These are phyloP conservation scores for Annona cherimola DNA, from an alignment of 164 flowering plant genomes.

Conservation along the genomic window DNA sequence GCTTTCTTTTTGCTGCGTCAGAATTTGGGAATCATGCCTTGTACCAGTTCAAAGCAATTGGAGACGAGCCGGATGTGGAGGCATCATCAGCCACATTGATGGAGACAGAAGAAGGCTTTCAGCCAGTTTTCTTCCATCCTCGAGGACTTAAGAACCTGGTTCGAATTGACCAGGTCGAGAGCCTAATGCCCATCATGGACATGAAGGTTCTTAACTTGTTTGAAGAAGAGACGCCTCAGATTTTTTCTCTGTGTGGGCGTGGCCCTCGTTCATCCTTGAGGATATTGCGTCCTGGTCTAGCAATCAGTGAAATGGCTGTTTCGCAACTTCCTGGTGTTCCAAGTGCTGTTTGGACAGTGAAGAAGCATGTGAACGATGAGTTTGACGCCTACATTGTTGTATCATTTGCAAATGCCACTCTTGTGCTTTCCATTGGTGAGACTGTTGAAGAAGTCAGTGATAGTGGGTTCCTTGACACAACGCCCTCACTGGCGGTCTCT, in stretches of 20 bases:
- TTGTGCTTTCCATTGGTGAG: conserved; percentile 98
- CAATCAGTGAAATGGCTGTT: conserved; percentile 97
- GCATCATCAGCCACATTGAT: conserved; percentile 79
- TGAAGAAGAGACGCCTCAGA: conserved; percentile 97
- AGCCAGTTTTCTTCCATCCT: conserved; percentile 97
- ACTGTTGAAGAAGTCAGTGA: conserved; percentile 98
- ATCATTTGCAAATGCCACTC: conserved; percentile 94
- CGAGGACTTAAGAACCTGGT: conserved; percentile 85
- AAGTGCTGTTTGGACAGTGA: conserved; percentile 98
- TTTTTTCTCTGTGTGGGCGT: conserved; percentile 88
- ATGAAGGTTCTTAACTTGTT: conserved; percentile 88
- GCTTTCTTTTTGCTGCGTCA: conserved; percentile 92
- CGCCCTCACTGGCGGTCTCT: conserved; percentile 94
- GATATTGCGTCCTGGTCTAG: conserved; percentile 88
- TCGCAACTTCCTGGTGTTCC: conserved; percentile 97
- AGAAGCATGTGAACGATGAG: conserved; percentile 86
- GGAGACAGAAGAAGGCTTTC: conserved; percentile 97
- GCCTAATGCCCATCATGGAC: conserved; percentile 97
- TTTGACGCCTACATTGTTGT: conserved; percentile 99
- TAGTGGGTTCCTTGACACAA: conserved; percentile 95
- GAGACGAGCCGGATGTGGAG: conserved; percentile 91
- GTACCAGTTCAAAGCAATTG: conserved; percentile 93
- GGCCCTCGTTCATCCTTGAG: conserved; percentile 92
- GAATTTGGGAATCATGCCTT: conserved; percentile 96
- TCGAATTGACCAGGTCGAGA: conserved; percentile 89